A percentile compares a stretch with the other conserved stretches of the same genome.
phyloP scores from a whole-genome alignment of 148 eudicot genomes.

The Camellia granthamiana region DNA sequence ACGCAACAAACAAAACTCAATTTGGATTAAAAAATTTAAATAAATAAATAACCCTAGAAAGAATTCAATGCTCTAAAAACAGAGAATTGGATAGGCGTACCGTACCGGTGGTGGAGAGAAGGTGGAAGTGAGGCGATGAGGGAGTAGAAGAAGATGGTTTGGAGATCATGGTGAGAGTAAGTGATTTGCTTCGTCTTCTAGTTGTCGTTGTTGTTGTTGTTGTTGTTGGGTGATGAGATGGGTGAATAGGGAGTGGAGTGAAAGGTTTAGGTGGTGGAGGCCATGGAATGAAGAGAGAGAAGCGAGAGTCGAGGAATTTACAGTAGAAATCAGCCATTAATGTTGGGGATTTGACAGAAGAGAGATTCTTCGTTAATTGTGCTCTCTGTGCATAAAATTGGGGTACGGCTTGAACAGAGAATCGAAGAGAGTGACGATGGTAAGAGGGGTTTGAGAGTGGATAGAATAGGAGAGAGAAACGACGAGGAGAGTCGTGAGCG shows the following conservation, averaged over 20 bases:
- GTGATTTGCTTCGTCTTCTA: constrained; percentile 10
- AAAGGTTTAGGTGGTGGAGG: constrained; percentile 15
- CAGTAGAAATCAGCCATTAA: constrained; percentile 27
- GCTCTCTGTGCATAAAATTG: too few relatives aligned
- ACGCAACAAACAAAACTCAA: not conserved
- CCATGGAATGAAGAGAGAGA: constrained; percentile 24
- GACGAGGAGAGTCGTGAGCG: too few relatives aligned
- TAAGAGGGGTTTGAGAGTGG: too few relatives aligned
- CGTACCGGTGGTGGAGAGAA: constrained; percentile 36
- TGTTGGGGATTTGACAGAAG: not conserved
- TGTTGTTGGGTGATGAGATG: constrained; percentile 5
- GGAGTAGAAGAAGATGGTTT: constrained; percentile 8
- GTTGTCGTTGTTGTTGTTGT: too few relatives aligned
- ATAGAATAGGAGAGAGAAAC: not conserved
- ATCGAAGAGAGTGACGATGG: not conserved
- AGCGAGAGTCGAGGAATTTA: constrained; percentile 19
- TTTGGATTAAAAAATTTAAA: not conserved
- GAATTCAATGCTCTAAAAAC: not conserved
- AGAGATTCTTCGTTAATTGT: constrained; percentile 14
- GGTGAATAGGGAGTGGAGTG: not conserved
- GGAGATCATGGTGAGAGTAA: constrained; percentile 7
- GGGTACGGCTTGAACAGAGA: constrained; percentile 15
- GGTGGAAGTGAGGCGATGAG: constrained; percentile 16
- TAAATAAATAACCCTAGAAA: not conserved
- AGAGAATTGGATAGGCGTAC: constrained; percentile 19